phyloP scores from a whole-genome alignment of 2,329 filamentous ascomycete species.

The Pseudocercospora vitis region DNA sequence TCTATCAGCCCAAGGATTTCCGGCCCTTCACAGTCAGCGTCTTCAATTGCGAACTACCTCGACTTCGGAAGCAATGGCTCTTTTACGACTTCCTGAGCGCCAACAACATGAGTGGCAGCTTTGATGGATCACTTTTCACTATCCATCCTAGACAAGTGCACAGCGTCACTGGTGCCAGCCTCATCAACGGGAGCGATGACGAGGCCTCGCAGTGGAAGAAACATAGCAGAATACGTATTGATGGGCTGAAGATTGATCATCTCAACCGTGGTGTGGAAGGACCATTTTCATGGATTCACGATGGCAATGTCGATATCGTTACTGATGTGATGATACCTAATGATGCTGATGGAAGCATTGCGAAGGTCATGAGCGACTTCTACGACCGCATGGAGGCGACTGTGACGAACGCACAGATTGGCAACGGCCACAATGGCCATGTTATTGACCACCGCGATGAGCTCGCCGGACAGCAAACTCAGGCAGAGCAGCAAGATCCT shows the following conservation, averaged over 20 bases:
- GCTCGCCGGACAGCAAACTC: neutral
- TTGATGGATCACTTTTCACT: slow-evolving; percentile 92
- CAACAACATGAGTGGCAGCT: slow-evolving; percentile 93
- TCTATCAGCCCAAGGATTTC: slow-evolving; percentile 87
- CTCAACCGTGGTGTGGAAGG: slow-evolving; percentile 90
- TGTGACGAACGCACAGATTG: slow-evolving; percentile 55
- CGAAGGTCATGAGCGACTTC: slow-evolving; percentile 94
- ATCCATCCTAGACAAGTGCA: slow-evolving; percentile 93
- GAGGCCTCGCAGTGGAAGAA: slow-evolving; percentile 86
- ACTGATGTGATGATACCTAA: slow-evolving; percentile 92
- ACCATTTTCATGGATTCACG: slow-evolving; percentile 95
- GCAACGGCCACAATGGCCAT: slow-evolving; percentile 19
- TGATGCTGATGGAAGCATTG: slow-evolving; percentile 82
- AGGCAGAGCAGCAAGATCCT: slow-evolving; percentile 19
- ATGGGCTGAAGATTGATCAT: slow-evolving; percentile 92
- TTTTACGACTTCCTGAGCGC: slow-evolving; percentile 97
- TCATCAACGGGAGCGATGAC: slow-evolving; percentile 57
- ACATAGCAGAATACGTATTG: slow-evolving; percentile 86
- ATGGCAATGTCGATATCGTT: slow-evolving; percentile 95
- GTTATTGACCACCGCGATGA: slow-evolving; percentile 31
- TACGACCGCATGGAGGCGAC: slow-evolving; percentile 95
- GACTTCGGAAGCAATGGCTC: slow-evolving; percentile 90
- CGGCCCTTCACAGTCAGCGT: slow-evolving; percentile 95
- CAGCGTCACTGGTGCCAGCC: slow-evolving; percentile 66
- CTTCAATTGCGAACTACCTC: slow-evolving; percentile 90